Conservation (phyloP, 768 basidiomycete species). For the Macrolepiota albuminosa region DNA sequence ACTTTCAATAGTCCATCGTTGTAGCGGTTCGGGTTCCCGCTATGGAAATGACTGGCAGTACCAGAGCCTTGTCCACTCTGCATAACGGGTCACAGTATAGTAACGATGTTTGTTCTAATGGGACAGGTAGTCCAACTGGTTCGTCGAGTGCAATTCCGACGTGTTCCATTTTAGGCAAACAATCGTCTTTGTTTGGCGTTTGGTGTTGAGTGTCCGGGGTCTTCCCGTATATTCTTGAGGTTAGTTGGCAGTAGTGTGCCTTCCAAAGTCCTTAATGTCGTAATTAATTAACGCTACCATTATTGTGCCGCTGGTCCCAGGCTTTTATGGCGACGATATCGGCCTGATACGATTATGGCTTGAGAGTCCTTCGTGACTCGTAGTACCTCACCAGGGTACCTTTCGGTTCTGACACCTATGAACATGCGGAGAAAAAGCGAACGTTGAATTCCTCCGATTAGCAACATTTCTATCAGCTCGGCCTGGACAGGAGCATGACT, state of each 20-base stretch:
- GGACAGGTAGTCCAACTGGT: too few relatives aligned
- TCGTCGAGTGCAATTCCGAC: too few relatives aligned
- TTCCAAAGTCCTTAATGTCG: neutral
- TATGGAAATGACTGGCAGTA: too few relatives aligned
- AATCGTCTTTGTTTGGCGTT: neutral
- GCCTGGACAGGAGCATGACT: neutral
- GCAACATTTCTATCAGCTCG: neutral
- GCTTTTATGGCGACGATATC: neutral
- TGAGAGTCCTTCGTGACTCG: neutral
- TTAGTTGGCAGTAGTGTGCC: neutral
- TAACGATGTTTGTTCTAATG: too few relatives aligned
- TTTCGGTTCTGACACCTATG: neutral
- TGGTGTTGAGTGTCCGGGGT: neutral
- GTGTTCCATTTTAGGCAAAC: neutral
- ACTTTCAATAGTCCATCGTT: neutral
- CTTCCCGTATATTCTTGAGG: neutral
- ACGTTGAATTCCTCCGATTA: neutral
- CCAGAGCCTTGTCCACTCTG: too few relatives aligned
- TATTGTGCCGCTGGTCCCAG: neutral
- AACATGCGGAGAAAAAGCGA: neutral
- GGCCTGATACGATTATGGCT: neutral
- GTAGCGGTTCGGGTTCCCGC: too few relatives aligned
- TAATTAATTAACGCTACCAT: too few relatives aligned
- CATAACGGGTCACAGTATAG: too few relatives aligned
- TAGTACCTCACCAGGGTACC: neutral